A percentile compares a stretch with the other conserved stretches of the same genome.
These are phyloP conservation scores for Saksenaea oblongispora DNA, from an alignment of 371 early-diverging fungal species.

Conservation along the genomic window DNA sequence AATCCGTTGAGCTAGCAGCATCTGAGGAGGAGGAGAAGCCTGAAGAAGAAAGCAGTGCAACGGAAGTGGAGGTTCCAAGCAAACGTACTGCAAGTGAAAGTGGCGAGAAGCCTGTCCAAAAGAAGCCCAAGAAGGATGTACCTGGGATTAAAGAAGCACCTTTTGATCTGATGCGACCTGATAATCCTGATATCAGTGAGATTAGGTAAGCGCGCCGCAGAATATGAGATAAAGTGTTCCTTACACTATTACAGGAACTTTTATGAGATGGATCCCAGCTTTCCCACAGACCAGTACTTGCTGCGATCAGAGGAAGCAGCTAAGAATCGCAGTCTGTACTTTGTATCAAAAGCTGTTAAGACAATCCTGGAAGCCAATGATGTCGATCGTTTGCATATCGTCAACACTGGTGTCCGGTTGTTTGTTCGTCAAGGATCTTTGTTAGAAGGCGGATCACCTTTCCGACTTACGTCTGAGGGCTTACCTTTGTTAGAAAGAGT, in stretches of 20 bases:
- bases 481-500: conserved; percentile 66
- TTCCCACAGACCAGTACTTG: conserved; percentile 83
- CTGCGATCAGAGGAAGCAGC: conserved; percentile 74
- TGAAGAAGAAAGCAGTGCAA: not conserved
- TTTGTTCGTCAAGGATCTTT: conserved; percentile 76
- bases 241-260: conserved; percentile 38
- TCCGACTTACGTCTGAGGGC: conserved; percentile 83
- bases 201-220: conserved; percentile 35
- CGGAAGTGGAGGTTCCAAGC: conserved; percentile 17
- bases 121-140: conserved; percentile 53
- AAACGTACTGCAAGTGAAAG: conserved; percentile 20
- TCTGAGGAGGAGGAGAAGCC: conserved; percentile 4
- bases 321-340: conserved; percentile 76
- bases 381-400: conserved; percentile 70
- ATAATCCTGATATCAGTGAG: conserved; percentile 57
- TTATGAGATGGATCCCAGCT: conserved; percentile 69
- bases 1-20: conserved; percentile 14
- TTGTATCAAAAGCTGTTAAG: conserved; percentile 79
- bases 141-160: conserved; percentile 71
- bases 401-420: conserved; percentile 87
- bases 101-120: conserved; percentile 17
- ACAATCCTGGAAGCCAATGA: conserved; percentile 67
- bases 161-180: conserved; percentile 67
- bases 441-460: conserved; percentile 61
- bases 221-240: not conserved